Percentiles rank a stretch among this genome's conserved stretches.
Conservation (phyloP, 176 grass and related monocot genomes). For the Oryza rufipogon region DNA sequence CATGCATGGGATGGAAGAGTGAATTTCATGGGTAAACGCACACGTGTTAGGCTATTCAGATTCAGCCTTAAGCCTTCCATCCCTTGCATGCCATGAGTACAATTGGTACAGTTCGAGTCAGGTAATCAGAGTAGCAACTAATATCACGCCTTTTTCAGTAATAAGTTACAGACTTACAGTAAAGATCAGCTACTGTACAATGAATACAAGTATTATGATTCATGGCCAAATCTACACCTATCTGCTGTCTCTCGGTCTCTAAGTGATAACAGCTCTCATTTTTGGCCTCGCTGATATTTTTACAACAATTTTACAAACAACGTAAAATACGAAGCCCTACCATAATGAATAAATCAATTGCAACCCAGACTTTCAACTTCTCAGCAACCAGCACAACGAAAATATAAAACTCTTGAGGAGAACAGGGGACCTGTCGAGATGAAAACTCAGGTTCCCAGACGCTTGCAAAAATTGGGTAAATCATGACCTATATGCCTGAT, state of each 20-base stretch:
- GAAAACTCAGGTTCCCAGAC: background rate
- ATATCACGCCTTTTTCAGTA: background rate
- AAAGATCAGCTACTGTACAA: conserved; percentile 48
- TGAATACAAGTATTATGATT: conserved; percentile 47
- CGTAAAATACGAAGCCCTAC: conserved; percentile 5
- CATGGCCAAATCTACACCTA: conserved; percentile 21
- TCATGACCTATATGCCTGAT: conserved; percentile 16
- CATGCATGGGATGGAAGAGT: background rate
- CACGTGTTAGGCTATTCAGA: background rate
- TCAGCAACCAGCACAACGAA: conserved; percentile 16
- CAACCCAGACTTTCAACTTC: conserved; percentile 21
- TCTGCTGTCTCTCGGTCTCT: conserved; percentile 22
- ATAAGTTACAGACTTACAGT: background rate
- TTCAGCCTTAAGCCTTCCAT: too few relatives aligned
- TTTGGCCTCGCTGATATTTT: conserved; percentile 31
- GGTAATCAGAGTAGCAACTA: background rate
- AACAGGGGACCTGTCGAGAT: conserved; percentile 15
- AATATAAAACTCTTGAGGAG: background rate
- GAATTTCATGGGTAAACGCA: background rate
- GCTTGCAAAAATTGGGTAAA: conserved; percentile 32
- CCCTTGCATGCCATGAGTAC: background rate
- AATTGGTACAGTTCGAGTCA: background rate
- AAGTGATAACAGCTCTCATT: background rate
- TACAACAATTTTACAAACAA: conserved; percentile 47
- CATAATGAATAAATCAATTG: conserved; percentile 37